Evolutionary conservation across 768 basidiomycete species (phyloP), one percentile per base, ranked within the genome.

Genomic region (Dentipellis sp.): DNA sequence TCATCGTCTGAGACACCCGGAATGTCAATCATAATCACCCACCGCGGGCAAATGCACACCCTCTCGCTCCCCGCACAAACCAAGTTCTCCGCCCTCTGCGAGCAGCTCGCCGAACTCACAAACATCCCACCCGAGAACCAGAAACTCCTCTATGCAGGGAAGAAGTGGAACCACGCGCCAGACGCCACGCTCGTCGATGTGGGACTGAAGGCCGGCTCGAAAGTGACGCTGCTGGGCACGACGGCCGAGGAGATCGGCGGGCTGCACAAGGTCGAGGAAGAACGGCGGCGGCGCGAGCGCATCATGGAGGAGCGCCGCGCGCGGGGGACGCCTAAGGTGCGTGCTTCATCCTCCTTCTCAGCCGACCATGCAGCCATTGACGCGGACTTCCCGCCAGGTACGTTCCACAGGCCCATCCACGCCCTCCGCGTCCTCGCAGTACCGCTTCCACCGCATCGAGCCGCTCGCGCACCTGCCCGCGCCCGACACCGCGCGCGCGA

Each of bases 121-220:
- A 73, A 75, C 22, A 83, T 90, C 10, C 85, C 86, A 0, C 75
- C 80, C 3, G 65, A 74, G 3, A 69, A 83, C 40, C 88, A 91
- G 71, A 91, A 91, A 63, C 72, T 90, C 42, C 66, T 90, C 9
- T 85, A 78, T 71, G 87, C 82, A 65, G 86, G 88, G 36, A 89
- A 85, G 74, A 78, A 71, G 53, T 64, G 62, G 22, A 69, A 61
- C 4, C 52, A 59, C 56, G 49, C 74, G 64, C 29, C 63, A 73
- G 39, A 36, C 10, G 48, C 46, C 9, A 62, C 67, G 11, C 49
- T 78, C 2, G 3, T 64, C 64, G 68, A 79, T 63, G 72, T 71
- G 0, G 87, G 88, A n/a, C 64, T 91, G 40, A 83, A 77, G 62
- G 71, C 81, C 58, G 86, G 86, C 9, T 63, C 72, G 51, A 90